Conservation (phyloP, 305 asterid species). For the Withania somnifera region DNA sequence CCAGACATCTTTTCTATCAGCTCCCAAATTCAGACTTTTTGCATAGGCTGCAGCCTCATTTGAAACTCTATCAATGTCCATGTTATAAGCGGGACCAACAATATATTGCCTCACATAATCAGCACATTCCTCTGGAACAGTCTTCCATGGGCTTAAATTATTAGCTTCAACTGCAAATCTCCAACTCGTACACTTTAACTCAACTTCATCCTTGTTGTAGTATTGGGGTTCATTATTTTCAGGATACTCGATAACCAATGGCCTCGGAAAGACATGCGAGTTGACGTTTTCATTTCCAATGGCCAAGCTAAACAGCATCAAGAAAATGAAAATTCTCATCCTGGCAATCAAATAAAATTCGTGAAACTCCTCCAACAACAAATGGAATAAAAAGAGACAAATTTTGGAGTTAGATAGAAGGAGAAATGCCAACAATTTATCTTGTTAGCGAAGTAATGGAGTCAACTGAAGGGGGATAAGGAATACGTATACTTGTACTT, state of each 20-base stretch:
- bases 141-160: conserved; percentile 60
- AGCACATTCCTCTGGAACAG: conserved; percentile 44
- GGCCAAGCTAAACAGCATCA: conserved; percentile 2
- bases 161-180: conserved; percentile 68
- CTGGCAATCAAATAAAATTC: neutral
- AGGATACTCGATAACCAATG: conserved; percentile 16
- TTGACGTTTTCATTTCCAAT: conserved; percentile 9
- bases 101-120: conserved; percentile 52
- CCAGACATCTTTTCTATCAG: conserved; percentile 53
- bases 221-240: neutral
- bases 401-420: neutral
- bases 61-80: conserved; percentile 42
- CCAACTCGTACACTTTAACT: conserved; percentile 55
- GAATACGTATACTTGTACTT: neutral
- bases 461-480: neutral
- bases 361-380: neutral
- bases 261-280: conserved; percentile 14
- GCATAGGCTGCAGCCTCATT: conserved; percentile 42
- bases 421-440: neutral
- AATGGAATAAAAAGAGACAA: neutral
- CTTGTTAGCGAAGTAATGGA: neutral
- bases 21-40: conserved; percentile 26
- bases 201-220: conserved; percentile 15
- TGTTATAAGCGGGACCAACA: conserved; percentile 25
- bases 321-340: conserved; percentile 10